These are phyloP conservation scores for Cucurbitaria berberidis DNA, from an alignment of 2,329 filamentous ascomycete genomes.

Conservation along the genomic window DNA sequence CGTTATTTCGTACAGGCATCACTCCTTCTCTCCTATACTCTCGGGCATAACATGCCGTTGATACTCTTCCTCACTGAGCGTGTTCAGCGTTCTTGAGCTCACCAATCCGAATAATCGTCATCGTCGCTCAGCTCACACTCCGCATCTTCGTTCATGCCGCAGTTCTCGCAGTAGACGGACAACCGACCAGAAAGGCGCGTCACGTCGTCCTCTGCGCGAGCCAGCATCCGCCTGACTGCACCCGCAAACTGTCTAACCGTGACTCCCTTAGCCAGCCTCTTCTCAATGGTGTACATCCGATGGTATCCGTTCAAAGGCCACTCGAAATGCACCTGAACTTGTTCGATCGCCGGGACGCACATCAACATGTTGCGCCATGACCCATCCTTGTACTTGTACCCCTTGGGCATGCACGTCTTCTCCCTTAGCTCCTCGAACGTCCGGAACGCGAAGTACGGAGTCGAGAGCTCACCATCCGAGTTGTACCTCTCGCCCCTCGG, in stretches of 20 bases:
- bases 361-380: not conserved
- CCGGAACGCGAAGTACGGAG: not conserved
- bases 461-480: not conserved
- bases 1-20: not conserved
- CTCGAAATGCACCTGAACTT: not conserved
- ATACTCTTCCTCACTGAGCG: not conserved
- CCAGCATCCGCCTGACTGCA: not conserved
- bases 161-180: not conserved
- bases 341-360: not conserved
- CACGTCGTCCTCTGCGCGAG: not conserved
- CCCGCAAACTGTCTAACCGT: not conserved
- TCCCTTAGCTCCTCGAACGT: not conserved
- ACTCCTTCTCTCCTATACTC: not conserved
- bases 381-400: not conserved
- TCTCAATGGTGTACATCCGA: not conserved
- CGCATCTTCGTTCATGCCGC: not conserved
- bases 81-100: not conserved
- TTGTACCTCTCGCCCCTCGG: not conserved
- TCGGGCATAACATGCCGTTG: not conserved
- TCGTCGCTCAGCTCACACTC: not conserved
- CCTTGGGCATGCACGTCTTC: not conserved
- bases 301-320: not conserved
- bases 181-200: not conserved
- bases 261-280: not conserved
- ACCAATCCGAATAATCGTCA: not conserved